Conservation (phyloP, 805 yeast species). For the Crinitomyces ghanaensis region DNA sequence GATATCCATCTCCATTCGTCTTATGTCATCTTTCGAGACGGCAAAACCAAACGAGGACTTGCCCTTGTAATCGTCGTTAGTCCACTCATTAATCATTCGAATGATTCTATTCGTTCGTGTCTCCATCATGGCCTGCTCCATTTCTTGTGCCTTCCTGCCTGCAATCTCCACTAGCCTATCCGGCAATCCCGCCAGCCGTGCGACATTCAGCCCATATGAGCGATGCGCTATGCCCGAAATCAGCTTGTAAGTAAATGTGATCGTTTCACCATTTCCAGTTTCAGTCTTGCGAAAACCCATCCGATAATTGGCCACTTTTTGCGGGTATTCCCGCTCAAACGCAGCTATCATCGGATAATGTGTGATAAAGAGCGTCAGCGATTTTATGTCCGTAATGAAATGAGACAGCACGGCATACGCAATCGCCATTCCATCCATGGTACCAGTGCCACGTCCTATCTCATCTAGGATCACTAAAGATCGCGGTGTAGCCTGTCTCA, state of each 20-base stretch:
- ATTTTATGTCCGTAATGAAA: conserved; percentile 33
- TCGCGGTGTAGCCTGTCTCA: conserved; percentile 36
- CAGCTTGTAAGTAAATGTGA: conserved; percentile 43
- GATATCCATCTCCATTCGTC: too few species aligned
- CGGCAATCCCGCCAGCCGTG: conserved; percentile 54
- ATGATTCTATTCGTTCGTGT: too few species aligned
- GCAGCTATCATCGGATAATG: conserved; percentile 63
- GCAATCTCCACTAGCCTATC: conserved; percentile 18
- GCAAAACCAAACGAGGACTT: too few species aligned
- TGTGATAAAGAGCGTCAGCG: conserved; percentile 68
- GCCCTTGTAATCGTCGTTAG: too few species aligned
- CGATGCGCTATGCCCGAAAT: conserved; percentile 41
- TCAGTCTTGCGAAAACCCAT: conserved; percentile 45
- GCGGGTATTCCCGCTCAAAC: conserved; percentile 33
- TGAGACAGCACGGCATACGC: conserved; percentile 63
- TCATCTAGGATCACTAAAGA: conserved; percentile 64
- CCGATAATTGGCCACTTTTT: conserved; percentile 46
- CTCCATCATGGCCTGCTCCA: too few species aligned
- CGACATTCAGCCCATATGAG: conserved; percentile 81
- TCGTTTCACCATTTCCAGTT: conserved; percentile 31
- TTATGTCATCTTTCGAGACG: too few species aligned
- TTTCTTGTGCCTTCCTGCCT: conserved; percentile 16
- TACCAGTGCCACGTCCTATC: conserved; percentile 65
- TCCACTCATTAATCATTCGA: too few species aligned
- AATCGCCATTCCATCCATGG: conserved; percentile 70